These are phyloP conservation scores for Salix viminalis DNA, from an alignment of 345 rosid species.

Conservation along the genomic window DNA sequence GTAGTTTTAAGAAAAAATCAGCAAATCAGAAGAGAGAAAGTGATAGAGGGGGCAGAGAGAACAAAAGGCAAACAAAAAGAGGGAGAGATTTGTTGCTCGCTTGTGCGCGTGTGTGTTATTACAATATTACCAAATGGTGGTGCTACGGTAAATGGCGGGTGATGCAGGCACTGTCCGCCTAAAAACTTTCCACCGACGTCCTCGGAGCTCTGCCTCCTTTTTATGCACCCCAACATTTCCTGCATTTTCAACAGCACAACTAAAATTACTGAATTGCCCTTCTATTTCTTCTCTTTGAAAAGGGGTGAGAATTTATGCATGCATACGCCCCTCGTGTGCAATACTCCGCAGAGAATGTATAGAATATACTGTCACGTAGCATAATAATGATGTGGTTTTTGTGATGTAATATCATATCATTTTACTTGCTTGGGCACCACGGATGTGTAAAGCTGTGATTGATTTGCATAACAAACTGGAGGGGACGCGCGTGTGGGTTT, in stretches of 20 bases:
- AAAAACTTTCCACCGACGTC: constrained; percentile 11
- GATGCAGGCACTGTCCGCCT: constrained; percentile 15
- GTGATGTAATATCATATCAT: neutral
- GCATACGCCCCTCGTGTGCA: neutral
- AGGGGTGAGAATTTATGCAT: neutral
- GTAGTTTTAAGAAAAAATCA: neutral
- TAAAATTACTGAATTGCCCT: neutral
- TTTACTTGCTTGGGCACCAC: neutral
- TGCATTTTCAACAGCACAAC: neutral
- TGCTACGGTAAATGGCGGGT: neutral
- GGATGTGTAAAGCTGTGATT: neutral
- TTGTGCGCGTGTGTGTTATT: neutral
- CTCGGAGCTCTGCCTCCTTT: constrained; percentile 21
- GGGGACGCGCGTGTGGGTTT: neutral
- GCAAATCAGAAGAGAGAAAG: neutral
- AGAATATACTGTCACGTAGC: neutral
- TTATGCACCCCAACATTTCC: constrained; percentile 19
- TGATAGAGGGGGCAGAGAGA: constrained; percentile 5
- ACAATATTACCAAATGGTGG: neutral
- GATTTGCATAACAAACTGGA: neutral
- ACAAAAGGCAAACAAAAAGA: neutral
- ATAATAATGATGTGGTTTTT: neutral
- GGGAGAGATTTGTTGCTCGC: neutral
- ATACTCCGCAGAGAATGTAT: neutral
- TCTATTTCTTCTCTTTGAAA: too few species aligned